Percentiles rank a stretch among this genome's conserved stretches.
Conservation (phyloP, 1,284 basidiomycete species). For the Puccinia coronata region DNA sequence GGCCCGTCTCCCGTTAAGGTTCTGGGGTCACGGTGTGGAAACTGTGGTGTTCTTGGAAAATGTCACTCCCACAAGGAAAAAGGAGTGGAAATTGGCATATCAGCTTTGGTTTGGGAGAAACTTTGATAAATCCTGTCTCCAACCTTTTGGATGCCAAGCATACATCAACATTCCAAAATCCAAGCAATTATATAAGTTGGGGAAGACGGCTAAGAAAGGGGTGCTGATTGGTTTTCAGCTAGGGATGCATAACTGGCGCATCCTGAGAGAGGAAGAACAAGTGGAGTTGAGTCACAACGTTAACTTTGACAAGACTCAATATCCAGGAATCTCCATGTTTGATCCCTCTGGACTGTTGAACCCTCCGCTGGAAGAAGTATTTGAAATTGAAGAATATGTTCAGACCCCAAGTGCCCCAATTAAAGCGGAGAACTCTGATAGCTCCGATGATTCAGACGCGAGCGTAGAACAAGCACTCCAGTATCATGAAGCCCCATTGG, state of each 20-base stretch:
- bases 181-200: not conserved
- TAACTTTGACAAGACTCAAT: too few relatives aligned
- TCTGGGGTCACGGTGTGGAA: conserved; percentile 6
- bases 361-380: too few relatives aligned
- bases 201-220: not conserved
- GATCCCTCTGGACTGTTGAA: too few relatives aligned
- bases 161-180: conserved; percentile 13
- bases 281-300: too few relatives aligned
- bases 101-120: not conserved
- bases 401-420: too few relatives aligned
- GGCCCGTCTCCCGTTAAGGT: not conserved
- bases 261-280: conserved; percentile 9
- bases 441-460: too few relatives aligned
- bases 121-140: not conserved
- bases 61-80: not conserved
- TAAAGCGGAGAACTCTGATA: too few relatives aligned
- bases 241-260: conserved; percentile 28
- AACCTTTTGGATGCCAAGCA: not conserved
- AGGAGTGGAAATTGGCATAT: not conserved
- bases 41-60: not conserved
- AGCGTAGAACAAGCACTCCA: too few relatives aligned
- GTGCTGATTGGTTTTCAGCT: conserved; percentile 17
- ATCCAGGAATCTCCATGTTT: too few relatives aligned
- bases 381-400: too few relatives aligned
- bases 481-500: too few relatives aligned